Evolutionary conservation across 2,329 filamentous ascomycete species (phyloP).

Genomic region (Triangularia setosa): DNA sequence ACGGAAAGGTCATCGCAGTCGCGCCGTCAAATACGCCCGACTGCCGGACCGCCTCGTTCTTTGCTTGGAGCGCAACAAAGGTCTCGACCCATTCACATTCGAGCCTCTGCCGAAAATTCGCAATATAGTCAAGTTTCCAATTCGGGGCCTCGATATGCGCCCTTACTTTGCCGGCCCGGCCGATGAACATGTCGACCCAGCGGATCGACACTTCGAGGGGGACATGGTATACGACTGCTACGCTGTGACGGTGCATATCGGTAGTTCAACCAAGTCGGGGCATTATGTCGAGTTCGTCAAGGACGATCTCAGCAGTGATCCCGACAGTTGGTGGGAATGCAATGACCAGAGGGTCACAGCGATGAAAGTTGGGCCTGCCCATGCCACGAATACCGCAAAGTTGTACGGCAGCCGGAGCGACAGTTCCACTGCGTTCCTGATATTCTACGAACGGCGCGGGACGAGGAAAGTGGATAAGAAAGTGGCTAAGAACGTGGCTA

Average conservation of each 20-base stretch:
- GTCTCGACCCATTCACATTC: too few relatives aligned
- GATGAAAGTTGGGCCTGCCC: slow-evolving; percentile 37
- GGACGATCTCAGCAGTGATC: slow-evolving; percentile 46
- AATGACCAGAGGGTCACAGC: slow-evolving; percentile 43
- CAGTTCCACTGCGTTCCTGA: slow-evolving; percentile 36
- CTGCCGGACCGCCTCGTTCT: slow-evolving; percentile 77
- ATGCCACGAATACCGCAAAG: not conserved
- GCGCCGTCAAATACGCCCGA: slow-evolving; percentile 70
- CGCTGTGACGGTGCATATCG: slow-evolving; percentile 75
- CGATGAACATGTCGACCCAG: slow-evolving; percentile 27
- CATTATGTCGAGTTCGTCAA: slow-evolving; percentile 76
- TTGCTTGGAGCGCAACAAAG: slow-evolving; percentile 58
- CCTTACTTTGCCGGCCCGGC: slow-evolving; percentile 37
- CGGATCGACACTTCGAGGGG: slow-evolving; percentile 40
- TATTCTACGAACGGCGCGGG: slow-evolving; percentile 37
- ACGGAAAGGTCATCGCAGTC: slow-evolving; percentile 58
- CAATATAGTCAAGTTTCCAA: slow-evolving; percentile 70
- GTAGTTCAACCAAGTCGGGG: slow-evolving; percentile 62
- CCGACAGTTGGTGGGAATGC: slow-evolving; percentile 46
- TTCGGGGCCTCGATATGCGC: slow-evolving; percentile 61
- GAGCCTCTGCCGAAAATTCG: slow-evolving; percentile 53
- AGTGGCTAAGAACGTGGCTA: too few relatives aligned
- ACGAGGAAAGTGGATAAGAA: too few relatives aligned
- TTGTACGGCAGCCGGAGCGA: not conserved
- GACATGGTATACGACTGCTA: slow-evolving; percentile 82